These are phyloP conservation scores for Candida maesae DNA, from an alignment of 805 yeast genomes.

Conservation along the genomic window DNA sequence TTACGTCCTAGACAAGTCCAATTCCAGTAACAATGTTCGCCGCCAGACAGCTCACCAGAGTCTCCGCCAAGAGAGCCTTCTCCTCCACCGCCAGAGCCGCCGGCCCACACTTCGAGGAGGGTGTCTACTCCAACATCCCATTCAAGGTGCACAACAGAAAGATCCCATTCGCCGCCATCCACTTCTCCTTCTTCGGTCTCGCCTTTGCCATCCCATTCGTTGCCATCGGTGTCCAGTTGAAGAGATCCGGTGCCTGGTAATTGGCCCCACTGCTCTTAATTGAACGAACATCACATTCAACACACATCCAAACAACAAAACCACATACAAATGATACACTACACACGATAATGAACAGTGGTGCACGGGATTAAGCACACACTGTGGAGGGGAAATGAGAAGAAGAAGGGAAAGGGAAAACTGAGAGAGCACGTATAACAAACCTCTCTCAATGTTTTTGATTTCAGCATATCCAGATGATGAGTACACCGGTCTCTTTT, in stretches of 20 bases:
- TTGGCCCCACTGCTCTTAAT: too few relatives aligned
- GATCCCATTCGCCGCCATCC: conserved; percentile 80
- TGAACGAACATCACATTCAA: not conserved
- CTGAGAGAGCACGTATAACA: too few relatives aligned
- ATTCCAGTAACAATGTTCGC: conserved; percentile 12
- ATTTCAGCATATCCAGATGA: not conserved
- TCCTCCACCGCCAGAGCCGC: conserved; percentile 42
- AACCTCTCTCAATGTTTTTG: too few relatives aligned
- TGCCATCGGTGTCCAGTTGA: conserved; percentile 75
- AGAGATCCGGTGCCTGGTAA: conserved; percentile 80
- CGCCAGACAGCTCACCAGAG: conserved; percentile 32
- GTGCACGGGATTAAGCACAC: not conserved
- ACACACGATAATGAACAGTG: not conserved
- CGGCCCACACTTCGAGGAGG: conserved; percentile 60
- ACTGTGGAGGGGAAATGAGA: not conserved
- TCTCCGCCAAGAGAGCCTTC: conserved; percentile 36
- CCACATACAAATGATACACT: too few relatives aligned
- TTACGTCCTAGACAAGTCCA: too few relatives aligned
- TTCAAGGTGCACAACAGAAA: conserved; percentile 92
- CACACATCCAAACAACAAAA: too few relatives aligned
- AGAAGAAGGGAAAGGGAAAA: not conserved
- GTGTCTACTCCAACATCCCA: conserved; percentile 89
- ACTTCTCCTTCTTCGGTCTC: conserved; percentile 71
- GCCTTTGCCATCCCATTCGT: conserved; percentile 78
- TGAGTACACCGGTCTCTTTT: not conserved